These are phyloP conservation scores for Aphanocladium album DNA, from an alignment of 2,329 filamentous ascomycete genomes.

Conservation along the genomic window DNA sequence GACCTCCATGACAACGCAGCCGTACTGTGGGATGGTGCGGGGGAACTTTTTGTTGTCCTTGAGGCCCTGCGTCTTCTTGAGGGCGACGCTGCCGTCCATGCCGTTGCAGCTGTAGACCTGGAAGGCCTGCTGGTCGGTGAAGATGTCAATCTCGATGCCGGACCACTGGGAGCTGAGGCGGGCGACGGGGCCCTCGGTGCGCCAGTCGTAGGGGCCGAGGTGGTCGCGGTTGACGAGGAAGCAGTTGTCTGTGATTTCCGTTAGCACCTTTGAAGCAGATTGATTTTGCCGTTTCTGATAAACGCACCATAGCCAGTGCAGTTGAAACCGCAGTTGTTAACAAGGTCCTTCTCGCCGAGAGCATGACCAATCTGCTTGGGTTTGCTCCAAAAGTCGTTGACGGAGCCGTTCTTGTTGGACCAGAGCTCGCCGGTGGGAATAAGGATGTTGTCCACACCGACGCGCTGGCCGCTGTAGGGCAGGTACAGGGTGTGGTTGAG, in stretches of 20 bases:
- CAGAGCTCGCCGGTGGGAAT: constrained; percentile 73
- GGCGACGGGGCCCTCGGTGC: constrained; percentile 53
- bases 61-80: constrained; percentile 68
- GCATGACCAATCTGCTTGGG: constrained; percentile 76
- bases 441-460: constrained; percentile 64
- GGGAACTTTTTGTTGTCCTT: constrained; percentile 49
- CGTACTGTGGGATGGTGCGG: constrained; percentile 65
- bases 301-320: constrained; percentile 78
- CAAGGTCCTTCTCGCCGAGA: constrained; percentile 55
- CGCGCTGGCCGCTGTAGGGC: constrained; percentile 66
- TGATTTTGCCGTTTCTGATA: not conserved
- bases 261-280: constrained; percentile 1
- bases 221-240: constrained; percentile 61
- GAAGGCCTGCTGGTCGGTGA: constrained; percentile 77
- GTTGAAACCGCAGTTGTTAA: constrained; percentile 70
- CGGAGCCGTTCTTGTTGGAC: constrained; percentile 59
- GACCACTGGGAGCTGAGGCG: constrained; percentile 68
- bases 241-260: constrained; percentile 51
- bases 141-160: constrained; percentile 78
- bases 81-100: constrained; percentile 64
- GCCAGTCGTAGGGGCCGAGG: constrained; percentile 59
- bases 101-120: constrained; percentile 83
- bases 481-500: constrained; percentile 70
- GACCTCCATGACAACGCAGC: constrained; percentile 85
- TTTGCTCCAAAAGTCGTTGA: constrained; percentile 77